phyloP scores from a whole-genome alignment of 805 yeast genomes.

The Priceomyces medius region DNA sequence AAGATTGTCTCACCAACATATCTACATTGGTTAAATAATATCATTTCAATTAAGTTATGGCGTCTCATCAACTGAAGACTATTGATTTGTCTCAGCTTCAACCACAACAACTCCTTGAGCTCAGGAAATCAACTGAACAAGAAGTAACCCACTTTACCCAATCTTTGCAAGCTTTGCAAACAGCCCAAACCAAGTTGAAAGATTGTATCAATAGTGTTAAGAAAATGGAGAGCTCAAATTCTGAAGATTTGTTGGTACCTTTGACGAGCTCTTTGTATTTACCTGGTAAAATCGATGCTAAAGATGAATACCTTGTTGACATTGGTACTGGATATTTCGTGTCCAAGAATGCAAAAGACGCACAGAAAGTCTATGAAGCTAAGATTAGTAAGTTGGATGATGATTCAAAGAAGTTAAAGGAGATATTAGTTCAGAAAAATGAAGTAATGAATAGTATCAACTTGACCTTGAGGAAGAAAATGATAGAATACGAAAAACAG shows the following conservation, averaged over 20 bases:
- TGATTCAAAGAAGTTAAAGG: constrained; percentile 72
- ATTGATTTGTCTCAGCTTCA: constrained; percentile 69
- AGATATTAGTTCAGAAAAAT: constrained; percentile 72
- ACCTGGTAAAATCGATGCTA: constrained; percentile 73
- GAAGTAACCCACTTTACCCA: constrained; percentile 85
- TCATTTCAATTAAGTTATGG: constrained; percentile 10
- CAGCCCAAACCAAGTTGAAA: constrained; percentile 77
- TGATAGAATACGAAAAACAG: constrained; percentile 45
- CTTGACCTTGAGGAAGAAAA: constrained; percentile 51
- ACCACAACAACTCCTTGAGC: constrained; percentile 80
- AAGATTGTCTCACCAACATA: too few relatives aligned
- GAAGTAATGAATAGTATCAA: constrained; percentile 63
- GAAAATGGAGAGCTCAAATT: constrained; percentile 41
- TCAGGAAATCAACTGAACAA: constrained; percentile 78
- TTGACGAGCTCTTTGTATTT: constrained; percentile 85
- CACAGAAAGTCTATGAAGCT: constrained; percentile 66
- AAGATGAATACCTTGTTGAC: constrained; percentile 78
- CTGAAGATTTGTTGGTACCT: constrained; percentile 71
- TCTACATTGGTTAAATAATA: too few relatives aligned
- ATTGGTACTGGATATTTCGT: constrained; percentile 96
- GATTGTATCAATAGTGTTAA: constrained; percentile 78
- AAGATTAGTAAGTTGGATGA: constrained; percentile 70
- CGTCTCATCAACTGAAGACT: constrained; percentile 16
- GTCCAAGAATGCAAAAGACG: constrained; percentile 69
- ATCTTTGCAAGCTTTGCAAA: constrained; percentile 76